phyloP scores from a whole-genome alignment of 1,284 basidiomycete genomes.

The Phenoliferia sp. region DNA sequence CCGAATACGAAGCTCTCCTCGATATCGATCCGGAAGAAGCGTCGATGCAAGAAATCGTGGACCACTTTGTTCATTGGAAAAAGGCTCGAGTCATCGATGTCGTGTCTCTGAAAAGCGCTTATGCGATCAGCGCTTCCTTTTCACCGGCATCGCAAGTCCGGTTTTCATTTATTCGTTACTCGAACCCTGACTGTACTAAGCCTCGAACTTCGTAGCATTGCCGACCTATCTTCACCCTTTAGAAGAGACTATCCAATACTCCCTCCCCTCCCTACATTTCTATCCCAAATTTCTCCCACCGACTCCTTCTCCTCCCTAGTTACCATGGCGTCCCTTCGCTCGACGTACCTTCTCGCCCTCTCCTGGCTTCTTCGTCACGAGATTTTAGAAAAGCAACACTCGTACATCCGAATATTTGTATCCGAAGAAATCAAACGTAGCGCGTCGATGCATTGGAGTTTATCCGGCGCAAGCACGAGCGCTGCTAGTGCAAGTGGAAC shows the following conservation, averaged over 20 bases:
- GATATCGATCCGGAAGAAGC: conserved; percentile 27
- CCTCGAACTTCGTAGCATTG: conserved; percentile 49
- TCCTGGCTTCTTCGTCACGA: conserved; percentile 86
- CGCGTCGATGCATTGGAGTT: conserved; percentile 39
- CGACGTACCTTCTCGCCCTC: conserved; percentile 74
- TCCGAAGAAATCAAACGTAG: conserved; percentile 64
- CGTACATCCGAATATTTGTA: conserved; percentile 77
- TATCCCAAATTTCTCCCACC: conserved; percentile 64
- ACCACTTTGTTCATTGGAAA: conserved; percentile 70
- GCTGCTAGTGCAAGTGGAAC: too few species aligned
- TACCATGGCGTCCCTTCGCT: conserved; percentile 58
- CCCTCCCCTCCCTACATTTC: conserved; percentile 65
- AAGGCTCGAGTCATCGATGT: conserved; percentile 84
- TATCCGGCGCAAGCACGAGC: background rate
- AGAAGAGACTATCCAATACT: conserved; percentile 62
- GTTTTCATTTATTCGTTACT: background rate
- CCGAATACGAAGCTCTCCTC: conserved; percentile 35
- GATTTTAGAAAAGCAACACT: conserved; percentile 76
- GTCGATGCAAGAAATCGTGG: conserved; percentile 32
- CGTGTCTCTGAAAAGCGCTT: conserved; percentile 77
- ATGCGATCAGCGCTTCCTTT: conserved; percentile 48
- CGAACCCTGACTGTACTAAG: background rate
- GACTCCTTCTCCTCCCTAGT: conserved; percentile 66
- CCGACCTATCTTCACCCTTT: conserved; percentile 60
- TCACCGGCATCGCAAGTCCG: conserved; percentile 27